A percentile compares a stretch with the other conserved stretches of the same genome.
Evolutionary conservation across 208 protist species (phyloP).

Genomic region (Willaertia magna): DNA sequence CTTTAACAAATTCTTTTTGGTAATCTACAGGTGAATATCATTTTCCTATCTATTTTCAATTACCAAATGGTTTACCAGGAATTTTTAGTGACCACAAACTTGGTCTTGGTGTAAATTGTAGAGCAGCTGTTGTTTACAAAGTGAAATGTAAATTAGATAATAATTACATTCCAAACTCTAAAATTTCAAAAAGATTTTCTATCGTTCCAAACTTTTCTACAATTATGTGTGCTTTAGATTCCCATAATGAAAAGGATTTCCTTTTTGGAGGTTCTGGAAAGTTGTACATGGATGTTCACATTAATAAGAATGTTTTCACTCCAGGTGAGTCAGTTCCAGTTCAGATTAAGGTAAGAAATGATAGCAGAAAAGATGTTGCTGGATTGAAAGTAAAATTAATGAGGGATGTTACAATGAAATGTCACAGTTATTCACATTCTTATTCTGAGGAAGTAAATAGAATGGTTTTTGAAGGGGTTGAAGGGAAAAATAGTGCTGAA

Average conservation of each 20-base stretch:
- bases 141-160: slow-evolving; percentile 7
- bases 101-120: background rate
- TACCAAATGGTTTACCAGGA: slow-evolving; percentile 7
- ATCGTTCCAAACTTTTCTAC: background rate
- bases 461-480: background rate
- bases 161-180: background rate
- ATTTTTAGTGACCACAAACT: background rate
- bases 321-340: slow-evolving; percentile 3
- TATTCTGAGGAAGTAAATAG: background rate
- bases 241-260: slow-evolving; percentile 14
- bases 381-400: slow-evolving; percentile 13
- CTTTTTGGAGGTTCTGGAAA: slow-evolving; percentile 9
- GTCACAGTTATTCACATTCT: background rate
- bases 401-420: slow-evolving; percentile 1
- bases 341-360: slow-evolving; percentile 2
- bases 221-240: background rate
- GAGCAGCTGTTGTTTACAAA: slow-evolving; percentile 15
- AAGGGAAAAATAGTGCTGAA: background rate
- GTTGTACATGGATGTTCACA: slow-evolving; percentile 5
- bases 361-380: slow-evolving; percentile 5
- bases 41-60: background rate
- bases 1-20: background rate
- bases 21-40: background rate
- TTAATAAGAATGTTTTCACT: slow-evolving; percentile 13
- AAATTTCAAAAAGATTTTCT: background rate